A percentile compares a stretch with the other conserved stretches of the same genome.
phyloP scores from a whole-genome alignment of 2,329 filamentous ascomycete species.

The Atkinsonella texensis region DNA sequence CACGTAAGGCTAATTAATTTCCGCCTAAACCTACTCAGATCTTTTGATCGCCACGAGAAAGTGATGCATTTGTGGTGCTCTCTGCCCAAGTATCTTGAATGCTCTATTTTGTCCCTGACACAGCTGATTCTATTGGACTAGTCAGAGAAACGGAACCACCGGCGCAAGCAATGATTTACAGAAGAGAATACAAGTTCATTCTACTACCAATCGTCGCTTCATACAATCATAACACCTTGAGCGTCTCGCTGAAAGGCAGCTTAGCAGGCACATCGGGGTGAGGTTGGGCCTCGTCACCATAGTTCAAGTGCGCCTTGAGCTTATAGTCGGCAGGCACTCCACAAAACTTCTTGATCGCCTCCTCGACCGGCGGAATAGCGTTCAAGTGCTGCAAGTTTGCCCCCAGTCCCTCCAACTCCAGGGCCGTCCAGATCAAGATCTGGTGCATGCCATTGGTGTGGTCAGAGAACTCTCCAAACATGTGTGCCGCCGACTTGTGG shows the following conservation, averaged over 20 bases:
- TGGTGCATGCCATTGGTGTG: conserved; percentile 73
- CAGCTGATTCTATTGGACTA: no score
- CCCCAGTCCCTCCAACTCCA: conserved; percentile 74
- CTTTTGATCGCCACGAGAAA: no score
- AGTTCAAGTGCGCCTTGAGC: conserved; percentile 73
- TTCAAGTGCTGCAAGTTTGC: conserved; percentile 92
- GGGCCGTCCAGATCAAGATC: conserved; percentile 66
- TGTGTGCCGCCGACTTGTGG: conserved; percentile 64
- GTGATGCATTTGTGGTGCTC: no score
- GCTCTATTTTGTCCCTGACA: no score
- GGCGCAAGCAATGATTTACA: no score
- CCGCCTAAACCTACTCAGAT: no score
- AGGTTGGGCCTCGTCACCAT: conserved; percentile 50
- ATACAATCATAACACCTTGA: conserved; percentile 3
- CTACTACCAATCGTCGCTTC: no score
- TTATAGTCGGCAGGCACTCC: conserved; percentile 60
- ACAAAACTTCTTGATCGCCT: conserved; percentile 57
- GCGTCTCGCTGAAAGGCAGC: conserved; percentile 18
- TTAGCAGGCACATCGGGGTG: conserved; percentile 51
- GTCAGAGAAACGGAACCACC: no score
- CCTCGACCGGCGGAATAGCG: conserved; percentile 60
- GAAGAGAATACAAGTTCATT: no score
- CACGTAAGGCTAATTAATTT: no score
- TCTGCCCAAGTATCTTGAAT: no score
- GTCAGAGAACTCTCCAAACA: conserved; percentile 64